Base-by-base conservation (phyloP, 2,329 filamentous ascomycete genomes). In the Microdochium paspali region DNA sequence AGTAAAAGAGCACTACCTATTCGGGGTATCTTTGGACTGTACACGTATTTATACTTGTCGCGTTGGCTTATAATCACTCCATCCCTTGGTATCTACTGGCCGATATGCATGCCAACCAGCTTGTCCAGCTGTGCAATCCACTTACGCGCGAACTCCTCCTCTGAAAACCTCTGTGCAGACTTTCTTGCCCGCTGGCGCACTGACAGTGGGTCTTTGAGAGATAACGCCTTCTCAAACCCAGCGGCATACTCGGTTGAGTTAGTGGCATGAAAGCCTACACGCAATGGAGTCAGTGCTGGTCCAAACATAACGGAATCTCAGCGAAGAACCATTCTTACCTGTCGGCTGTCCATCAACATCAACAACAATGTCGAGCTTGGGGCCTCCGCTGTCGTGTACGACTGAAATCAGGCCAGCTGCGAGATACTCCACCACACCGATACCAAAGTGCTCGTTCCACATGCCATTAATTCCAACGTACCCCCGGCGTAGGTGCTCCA, bases 371-470 rank as follows among this genome's bases (percentile, higher is more conserved):
- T 98, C 93, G 52, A 89, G 68, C 66, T 93, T 95, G 2, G 93
- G 93, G 0, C 93, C 93, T 9, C 91, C 93, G 45, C 87, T 93
- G 65, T 96, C 76, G 59, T 98, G 93, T 9, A 97, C 93, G 0
- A 98, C 90, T 4, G 85, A 83, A 49, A 98, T 90, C 49, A 98
- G 72, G 1, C 93, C 93, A 0, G 93, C 93, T 3, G 93, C 93
- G 63, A 97, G 90, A 62, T 97, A 98, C 71, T 98, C 93, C 35
- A 98, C 93, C 15, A 97, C 90, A 1, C 93, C 93, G 50, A 98
- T 98, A 21, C 93, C 93, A 63, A 98, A 98, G 66, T 98, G 93
- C 69, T 98, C 93, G 63, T 96, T 97, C 91, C 93, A 98, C 93
- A 98, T 98, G 59, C 87, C 89, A 58, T 98, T 98, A 25, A 95